phyloP scores from a whole-genome alignment of 352 stramenopile genomes.

The Phytopythium vexans region DNA sequence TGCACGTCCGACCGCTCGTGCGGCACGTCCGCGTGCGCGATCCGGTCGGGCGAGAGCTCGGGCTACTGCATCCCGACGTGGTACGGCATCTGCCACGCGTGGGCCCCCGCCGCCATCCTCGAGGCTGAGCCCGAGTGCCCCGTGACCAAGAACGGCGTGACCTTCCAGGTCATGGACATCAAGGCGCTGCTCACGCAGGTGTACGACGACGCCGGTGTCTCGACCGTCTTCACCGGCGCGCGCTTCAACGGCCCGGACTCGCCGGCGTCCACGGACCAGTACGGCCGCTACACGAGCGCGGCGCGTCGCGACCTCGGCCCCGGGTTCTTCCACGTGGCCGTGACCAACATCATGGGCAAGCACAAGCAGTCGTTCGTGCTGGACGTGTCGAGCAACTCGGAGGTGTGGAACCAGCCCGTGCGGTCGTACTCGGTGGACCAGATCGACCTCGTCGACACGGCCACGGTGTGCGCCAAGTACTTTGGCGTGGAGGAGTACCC shows the following conservation, averaged over 20 bases:
- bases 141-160: constrained; percentile 33
- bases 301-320: constrained; percentile 42
- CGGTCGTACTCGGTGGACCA: constrained; percentile 32
- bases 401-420: constrained; percentile 65
- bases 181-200: constrained; percentile 41
- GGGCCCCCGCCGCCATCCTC: constrained; percentile 32
- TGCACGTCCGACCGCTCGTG: constrained; percentile 20
- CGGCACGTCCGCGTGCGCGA: constrained; percentile 19
- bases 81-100: constrained; percentile 48
- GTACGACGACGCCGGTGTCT: constrained; percentile 27
- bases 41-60: constrained; percentile 13
- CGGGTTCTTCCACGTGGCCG: constrained; percentile 46
- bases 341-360: constrained; percentile 45
- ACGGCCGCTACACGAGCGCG: constrained; percentile 37
- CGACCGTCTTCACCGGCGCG: constrained; percentile 38
- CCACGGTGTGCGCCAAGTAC: constrained; percentile 22
- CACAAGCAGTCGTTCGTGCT: constrained; percentile 44
- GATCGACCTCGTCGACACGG: constrained; percentile 23
- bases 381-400: constrained; percentile 24
- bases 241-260: constrained; percentile 33
- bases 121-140: constrained; percentile 36
- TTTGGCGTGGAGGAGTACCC: constrained; percentile 34
- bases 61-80: constrained; percentile 43
- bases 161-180: constrained; percentile 45
- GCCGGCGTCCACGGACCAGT: constrained; percentile 20